Percentiles rank a stretch among this genome's conserved stretches.
Evolutionary conservation across 768 basidiomycete genomes (phyloP).

Genomic region (Leccinum olivaceopallidum): DNA sequence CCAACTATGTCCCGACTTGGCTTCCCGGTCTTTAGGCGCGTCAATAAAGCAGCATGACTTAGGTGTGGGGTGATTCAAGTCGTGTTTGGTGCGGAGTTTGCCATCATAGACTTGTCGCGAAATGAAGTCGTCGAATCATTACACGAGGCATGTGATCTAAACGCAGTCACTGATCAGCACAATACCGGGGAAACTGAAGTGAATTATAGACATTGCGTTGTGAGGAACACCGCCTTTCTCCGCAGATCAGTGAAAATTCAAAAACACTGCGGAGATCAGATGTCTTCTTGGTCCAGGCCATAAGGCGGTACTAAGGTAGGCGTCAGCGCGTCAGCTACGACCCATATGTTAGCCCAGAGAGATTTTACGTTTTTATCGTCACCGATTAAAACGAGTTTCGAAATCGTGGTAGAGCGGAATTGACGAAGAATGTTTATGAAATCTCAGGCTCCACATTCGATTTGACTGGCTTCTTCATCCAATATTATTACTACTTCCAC

Average conservation of each 20-base stretch:
- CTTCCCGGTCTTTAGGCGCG: constrained; percentile 35
- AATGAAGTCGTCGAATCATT: constrained; percentile 61
- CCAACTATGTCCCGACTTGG: constrained; percentile 36
- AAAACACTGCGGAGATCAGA: constrained; percentile 69
- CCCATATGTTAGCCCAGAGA: not conserved
- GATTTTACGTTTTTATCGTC: constrained; percentile 38
- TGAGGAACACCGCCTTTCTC: constrained; percentile 47
- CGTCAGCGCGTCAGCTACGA: constrained; percentile 5
- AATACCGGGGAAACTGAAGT: not conserved
- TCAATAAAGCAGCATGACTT: constrained; percentile 41
- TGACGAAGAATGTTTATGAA: constrained; percentile 38
- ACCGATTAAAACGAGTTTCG: constrained; percentile 42
- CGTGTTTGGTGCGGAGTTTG: constrained; percentile 49
- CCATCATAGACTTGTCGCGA: constrained; percentile 62
- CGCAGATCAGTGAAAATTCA: constrained; percentile 61
- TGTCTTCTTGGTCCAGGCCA: constrained; percentile 60
- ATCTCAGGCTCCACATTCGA: constrained; percentile 35
- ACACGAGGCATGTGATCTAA: constrained; percentile 81
- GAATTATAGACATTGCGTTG: constrained; percentile 66
- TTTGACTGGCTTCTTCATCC: constrained; percentile 53
- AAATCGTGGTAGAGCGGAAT: constrained; percentile 26
- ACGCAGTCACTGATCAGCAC: not conserved
- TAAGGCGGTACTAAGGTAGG: constrained; percentile 66
- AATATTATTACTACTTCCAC: constrained; percentile 36
- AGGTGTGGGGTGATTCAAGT: constrained; percentile 14